Evolutionary conservation across 306 rosid species (phyloP), one percentile per base, ranked within the genome.

Genomic region (Quercus dentata): DNA sequence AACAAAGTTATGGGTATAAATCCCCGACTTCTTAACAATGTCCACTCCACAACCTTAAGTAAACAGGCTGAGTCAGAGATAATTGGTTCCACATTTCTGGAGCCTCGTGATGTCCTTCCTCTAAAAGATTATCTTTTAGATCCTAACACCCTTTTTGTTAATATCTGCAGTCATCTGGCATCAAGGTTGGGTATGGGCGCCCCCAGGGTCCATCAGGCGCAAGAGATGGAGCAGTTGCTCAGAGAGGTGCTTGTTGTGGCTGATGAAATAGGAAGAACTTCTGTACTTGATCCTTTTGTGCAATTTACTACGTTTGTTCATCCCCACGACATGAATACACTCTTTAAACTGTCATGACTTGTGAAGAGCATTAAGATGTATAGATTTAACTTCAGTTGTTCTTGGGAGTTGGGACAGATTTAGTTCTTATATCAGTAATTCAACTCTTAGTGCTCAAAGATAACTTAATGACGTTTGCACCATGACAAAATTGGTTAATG

Each of bases 151-250:
- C 25, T 12, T 81, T 68, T 64, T 31, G 52, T 8, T 51, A 31
- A 62, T 76, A 30, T 41, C 67, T 90, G 90, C 92, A 95, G 99
- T 85, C 98, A 64, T 90, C 85, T 68, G 99, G 99, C 70, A 95
- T 95, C 87, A 95, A 90, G 88, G 82, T 91, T 44, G 97, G 97
- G 65, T 93, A 93, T 62, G 97, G 94, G 73, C 94, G 97, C 30
- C 68, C 89, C 30, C 99, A 83, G 84, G 98, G 96, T 44, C 86
- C 82, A 54, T 38, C 97, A 11, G 97, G 97, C 4, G 80, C 83
- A 4, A 86, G 96, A 83, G 97, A 91, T 78, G 98, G 97, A 83
- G 19, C 96, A 10, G 89, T 91, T 71, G 80, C 90, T 75, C 92
- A 88, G 67, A 69, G 87, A 28, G 87, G 92, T 74, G 99, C 88